Evolutionary conservation across 2,329 filamentous ascomycete genomes (phyloP), one percentile per base, ranked within the genome.

Genomic region (Cytospora leucostoma): DNA sequence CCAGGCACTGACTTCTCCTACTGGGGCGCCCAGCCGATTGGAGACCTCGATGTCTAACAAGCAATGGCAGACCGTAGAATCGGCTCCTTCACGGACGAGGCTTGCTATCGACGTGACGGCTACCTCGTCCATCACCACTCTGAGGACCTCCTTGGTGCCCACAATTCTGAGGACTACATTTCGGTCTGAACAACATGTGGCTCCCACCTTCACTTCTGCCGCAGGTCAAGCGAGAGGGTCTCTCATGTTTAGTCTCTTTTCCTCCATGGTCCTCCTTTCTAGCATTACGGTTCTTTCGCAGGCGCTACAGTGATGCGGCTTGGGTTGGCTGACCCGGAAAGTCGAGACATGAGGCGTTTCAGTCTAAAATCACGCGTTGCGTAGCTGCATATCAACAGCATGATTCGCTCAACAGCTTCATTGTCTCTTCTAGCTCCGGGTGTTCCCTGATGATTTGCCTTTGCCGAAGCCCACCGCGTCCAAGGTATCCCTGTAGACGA

Each of bases 11-110:
- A 52, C 4, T 27, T 56, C 12, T n/a, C 56, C 6, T 8, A 56
- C 15, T 56, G 34, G 62, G 57, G 52, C 7, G 13, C 57, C 7
- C 52, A 60, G 27, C 52, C 62, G 6, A 51, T 64, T 4, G 35
- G 47, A 5, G 62, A 56, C 19, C 37, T 60, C 44, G n/a, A 37
- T 52, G 27, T 53, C 47, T 33, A 60, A 61, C 35, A 44, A 13
- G 32, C 51, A 60, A 17, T 44, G 35, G 47, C 56, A 53, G 57
- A n/a, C 40, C 5, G 19, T 38, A 35, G 32, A 37, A 5, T 19
- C 56, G 4, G 10, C n/a, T 17, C 12, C 38, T 10, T 33, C 19
- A 17, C 56, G 13, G 13, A 12, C 38, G 37, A 35, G 44, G 21
- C 50, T 47, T 7, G 37, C 32, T 19, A n/a, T 27, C 11, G 33